Base-by-base conservation (phyloP, 805 yeast genomes). In the Candida maesae region DNA sequence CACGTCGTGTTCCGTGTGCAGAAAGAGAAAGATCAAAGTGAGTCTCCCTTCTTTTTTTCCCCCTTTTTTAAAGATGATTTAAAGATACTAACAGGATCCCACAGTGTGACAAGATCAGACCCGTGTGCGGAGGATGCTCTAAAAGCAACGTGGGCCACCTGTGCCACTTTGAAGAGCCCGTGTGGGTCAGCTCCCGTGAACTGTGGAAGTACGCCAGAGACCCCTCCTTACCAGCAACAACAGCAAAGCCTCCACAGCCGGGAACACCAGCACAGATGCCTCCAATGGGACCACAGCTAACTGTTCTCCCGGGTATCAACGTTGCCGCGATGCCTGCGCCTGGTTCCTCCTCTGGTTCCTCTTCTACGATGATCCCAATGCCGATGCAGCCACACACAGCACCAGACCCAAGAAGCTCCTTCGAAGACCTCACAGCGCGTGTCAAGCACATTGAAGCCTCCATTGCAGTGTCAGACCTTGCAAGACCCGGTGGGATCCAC, bases 81-180 rank as follows among this genome's bases (percentile, higher is more conserved):
- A n/a, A n/a, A n/a, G n/a, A 8, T 39, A 34, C 41, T 35, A 41
- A 41, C 45, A 28, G 5, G 25, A 10, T n/a, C n/a, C 8, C 3
- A n/a, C 27, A 46, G 46, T 71, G 76, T 58, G 74, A 70, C 46
- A 66, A 68, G 46, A 61, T 61, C 33, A 69, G 73, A 44, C 82
- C 82, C 1, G 70, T 68, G 36, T 76, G 82, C 56, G 62, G 70
- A 14, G 76, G 76, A 42, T 76, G 82, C 60, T 58, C 63, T 12
- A 76, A 74, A 53, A 74, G 77, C 31, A 78, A 76, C 7, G 79
- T 76, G n/a, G 66, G 65, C 8, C 80, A 76, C 52, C 55, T 76
- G 16, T 76, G 82, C 43, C 73, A 73, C 34, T 76, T 74, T 42
- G 67, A 76, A 53, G 79, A 74, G 44, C 82, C 79, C 26, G 61